phyloP scores from a whole-genome alignment of 225 moss, liverwort and hornwort species.

The Neckera pumila region DNA sequence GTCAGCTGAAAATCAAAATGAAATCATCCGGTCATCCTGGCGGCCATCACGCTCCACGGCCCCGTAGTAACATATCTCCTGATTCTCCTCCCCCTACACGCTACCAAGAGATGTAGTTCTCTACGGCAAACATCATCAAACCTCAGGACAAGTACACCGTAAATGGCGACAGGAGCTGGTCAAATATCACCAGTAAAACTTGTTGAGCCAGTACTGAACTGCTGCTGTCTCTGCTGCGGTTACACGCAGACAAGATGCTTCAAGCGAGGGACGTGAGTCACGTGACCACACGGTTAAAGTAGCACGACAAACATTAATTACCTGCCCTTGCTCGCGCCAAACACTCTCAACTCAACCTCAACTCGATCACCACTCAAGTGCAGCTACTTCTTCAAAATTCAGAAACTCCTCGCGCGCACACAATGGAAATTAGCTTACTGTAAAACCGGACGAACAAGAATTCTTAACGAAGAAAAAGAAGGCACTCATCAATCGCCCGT shows the following conservation, averaged over 20 bases:
- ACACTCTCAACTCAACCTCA: not conserved
- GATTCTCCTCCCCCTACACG: not conserved
- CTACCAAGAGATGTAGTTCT: not conserved
- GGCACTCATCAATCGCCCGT: not conserved
- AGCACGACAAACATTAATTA: not conserved
- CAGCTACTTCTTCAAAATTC: not conserved
- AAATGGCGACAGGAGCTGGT: not conserved
- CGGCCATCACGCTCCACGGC: slow-evolving; percentile 12
- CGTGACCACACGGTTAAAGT: not conserved
- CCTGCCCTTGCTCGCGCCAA: not conserved
- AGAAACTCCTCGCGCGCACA: not conserved
- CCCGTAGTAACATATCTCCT: not conserved
- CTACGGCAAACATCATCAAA: slow-evolving; percentile 3
- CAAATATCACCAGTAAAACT: not conserved
- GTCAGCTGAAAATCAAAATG: not conserved
- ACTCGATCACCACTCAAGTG: not conserved
- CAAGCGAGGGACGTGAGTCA: not conserved
- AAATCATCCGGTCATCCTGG: slow-evolving; percentile 4
- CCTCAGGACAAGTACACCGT: not conserved
- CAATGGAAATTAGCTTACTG: not conserved
- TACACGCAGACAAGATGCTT: slow-evolving; percentile 8
- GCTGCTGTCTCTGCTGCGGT: not conserved
- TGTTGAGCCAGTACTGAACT: not conserved
- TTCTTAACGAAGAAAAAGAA: not conserved
- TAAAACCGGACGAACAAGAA: not conserved